Evolutionary conservation across 192 early-diverging fungal genomes (phyloP).

Genomic region (Entomortierella chlamydospora): DNA sequence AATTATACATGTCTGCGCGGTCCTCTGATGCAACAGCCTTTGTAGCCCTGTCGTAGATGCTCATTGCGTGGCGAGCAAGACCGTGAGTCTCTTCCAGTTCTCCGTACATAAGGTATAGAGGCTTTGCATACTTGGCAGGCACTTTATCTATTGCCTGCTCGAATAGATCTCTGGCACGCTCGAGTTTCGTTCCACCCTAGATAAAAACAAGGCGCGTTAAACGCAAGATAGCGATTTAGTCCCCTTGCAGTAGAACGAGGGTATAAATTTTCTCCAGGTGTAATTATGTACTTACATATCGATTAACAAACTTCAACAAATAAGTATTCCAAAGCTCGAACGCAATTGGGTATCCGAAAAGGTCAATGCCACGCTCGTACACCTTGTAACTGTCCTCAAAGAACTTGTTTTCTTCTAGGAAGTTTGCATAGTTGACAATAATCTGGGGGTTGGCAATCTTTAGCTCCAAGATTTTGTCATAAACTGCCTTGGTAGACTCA

Average conservation of each 20-base stretch:
- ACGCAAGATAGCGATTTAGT: too few relatives aligned
- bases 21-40: constrained; percentile 80
- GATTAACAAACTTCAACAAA: constrained; percentile 83
- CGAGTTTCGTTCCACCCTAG: constrained; percentile 83
- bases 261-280: too few relatives aligned
- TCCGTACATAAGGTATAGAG: constrained; percentile 91
- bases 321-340: constrained; percentile 99
- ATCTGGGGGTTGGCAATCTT: constrained; percentile 96
- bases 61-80: constrained; percentile 90
- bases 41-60: constrained; percentile 94
- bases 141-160: constrained; percentile 92
- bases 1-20: constrained; percentile 83
- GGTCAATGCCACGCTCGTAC: constrained; percentile 95
- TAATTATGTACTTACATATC: constrained; percentile 69
- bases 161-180: constrained; percentile 94
- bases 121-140: constrained; percentile 87
- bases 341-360: constrained; percentile 97
- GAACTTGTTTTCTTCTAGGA: constrained; percentile 89
- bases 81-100: constrained; percentile 94
- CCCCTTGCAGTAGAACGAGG: too few relatives aligned
- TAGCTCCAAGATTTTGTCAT: constrained; percentile 93
- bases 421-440: constrained; percentile 94
- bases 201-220: too few relatives aligned
- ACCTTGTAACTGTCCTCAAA: constrained; percentile 97
- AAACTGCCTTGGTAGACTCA: constrained; percentile 83